Evolutionary conservation across 192 early-diverging fungal species (phyloP), one percentile per base, ranked within the genome.

Genomic region (Helicostylum pulchrum): DNA sequence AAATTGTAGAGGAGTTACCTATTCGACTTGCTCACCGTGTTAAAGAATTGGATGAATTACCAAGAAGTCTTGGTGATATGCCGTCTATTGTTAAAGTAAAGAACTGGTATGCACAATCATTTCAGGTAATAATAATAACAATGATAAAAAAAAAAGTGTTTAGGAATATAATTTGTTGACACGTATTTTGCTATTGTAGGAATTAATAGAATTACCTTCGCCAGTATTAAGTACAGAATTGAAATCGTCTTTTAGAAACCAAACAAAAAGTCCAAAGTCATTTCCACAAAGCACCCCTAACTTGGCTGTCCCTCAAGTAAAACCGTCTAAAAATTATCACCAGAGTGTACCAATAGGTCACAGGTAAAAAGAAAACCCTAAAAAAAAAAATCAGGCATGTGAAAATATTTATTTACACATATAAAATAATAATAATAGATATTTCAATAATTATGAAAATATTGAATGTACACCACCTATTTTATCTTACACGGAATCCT

Each of bases 21-120:
- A 92, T 98, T 63, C 88, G 96, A 5, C 71, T 98, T 14, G 93
- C 96, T 0, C 92, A 95, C 62, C 84, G 96, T 34, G 94, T 96
- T 32, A 94, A 96, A 32, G 96, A 98, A 76, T 84, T 98, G 43
- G 96, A 98, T 53, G 84, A 88, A 59, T 74, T 98, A 30, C 96
- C 96, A 0, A 81, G 92, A 52, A 85, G 85, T 54, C 82, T 98
- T 46, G 87, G 85, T 60, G 83, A 94, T 53, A 98, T 96, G 96
- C 89, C 88, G 15, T 92, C 90, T 21, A 90, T 98, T 53, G 71
- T 86, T 43, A 83, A 85, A 14, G 96, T 98, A 36, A 93, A 94
- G 72, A 83, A 94, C 71, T 94, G 93, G 96, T 98, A 98, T 76
- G 89, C 92, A 39, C 91, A 95, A 54, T 92, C 89, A 53, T 95